These are phyloP conservation scores for Melaleuca quinquenervia DNA, from an alignment of 345 rosid species.

Conservation along the genomic window DNA sequence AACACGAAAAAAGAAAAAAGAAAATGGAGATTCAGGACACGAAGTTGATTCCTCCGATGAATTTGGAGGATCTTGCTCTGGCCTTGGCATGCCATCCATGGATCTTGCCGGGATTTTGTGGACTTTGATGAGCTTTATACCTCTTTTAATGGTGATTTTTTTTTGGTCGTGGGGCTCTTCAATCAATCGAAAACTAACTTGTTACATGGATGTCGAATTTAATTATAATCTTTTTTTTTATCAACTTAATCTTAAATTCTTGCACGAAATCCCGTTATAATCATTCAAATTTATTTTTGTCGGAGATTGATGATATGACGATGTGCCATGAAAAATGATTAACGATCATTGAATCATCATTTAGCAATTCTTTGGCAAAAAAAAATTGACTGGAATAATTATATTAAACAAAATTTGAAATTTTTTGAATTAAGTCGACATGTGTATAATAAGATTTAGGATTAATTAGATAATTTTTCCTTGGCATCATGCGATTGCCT, in stretches of 20 bases:
- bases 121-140: background rate
- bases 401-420: accelerated
- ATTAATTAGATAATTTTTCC: too few species aligned
- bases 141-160: background rate
- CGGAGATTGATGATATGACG: accelerated
- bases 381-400: too few species aligned
- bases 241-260: accelerated
- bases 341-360: background rate
- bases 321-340: too few species aligned
- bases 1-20: too few species aligned
- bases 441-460: too few species aligned
- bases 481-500: too few species aligned
- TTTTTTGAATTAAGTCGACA: too few species aligned
- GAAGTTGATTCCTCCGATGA: background rate
- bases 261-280: background rate
- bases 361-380: background rate
- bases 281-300: accelerated
- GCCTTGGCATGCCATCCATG: background rate
- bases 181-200: too few species aligned
- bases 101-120: background rate
- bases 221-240: accelerated
- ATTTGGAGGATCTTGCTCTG: background rate
- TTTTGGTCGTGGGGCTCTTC: too few species aligned
- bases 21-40: background rate
- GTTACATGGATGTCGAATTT: accelerated